A percentile compares a stretch with the other conserved stretches of the same genome.
phyloP scores from a whole-genome alignment of 2,329 filamentous ascomycete species.

The Microdochium bolleyi region DNA sequence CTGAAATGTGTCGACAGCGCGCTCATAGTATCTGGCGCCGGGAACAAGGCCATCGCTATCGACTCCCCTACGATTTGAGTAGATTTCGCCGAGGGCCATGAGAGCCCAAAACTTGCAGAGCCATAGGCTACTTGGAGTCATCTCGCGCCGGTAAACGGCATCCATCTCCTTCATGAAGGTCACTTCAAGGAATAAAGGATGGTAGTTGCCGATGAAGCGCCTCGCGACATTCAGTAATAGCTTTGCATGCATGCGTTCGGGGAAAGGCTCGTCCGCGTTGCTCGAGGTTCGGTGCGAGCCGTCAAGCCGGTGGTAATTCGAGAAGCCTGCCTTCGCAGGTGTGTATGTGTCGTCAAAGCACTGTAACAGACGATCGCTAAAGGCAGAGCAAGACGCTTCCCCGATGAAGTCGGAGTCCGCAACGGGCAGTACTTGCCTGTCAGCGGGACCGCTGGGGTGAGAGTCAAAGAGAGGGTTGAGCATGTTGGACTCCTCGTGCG shows the following conservation, averaged over 20 bases:
- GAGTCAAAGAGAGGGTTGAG: slow-evolving; percentile 18
- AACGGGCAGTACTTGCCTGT: slow-evolving; percentile 1
- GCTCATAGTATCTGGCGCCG: slow-evolving; percentile 32
- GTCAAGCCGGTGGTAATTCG: slow-evolving; percentile 14
- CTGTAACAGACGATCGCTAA: slow-evolving; percentile 16
- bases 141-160: slow-evolving; percentile 22
- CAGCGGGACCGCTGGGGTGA: slow-evolving; percentile 7
- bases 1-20: slow-evolving; percentile 28
- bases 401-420: slow-evolving; percentile 18
- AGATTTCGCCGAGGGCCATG: slow-evolving; percentile 35
- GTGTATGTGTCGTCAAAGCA: slow-evolving; percentile 17
- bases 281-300: neutral
- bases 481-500: slow-evolving; percentile 12
- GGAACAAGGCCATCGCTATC: slow-evolving; percentile 23
- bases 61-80: slow-evolving; percentile 25
- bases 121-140: slow-evolving; percentile 18
- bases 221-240: slow-evolving; percentile 17
- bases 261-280: neutral
- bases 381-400: slow-evolving; percentile 19
- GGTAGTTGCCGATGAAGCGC: slow-evolving; percentile 21
- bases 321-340: slow-evolving; percentile 15
- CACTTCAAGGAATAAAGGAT: slow-evolving; percentile 23
- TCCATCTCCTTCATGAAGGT: slow-evolving; percentile 27
- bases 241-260: slow-evolving; percentile 18
- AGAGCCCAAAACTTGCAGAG: slow-evolving; percentile 34